These are phyloP conservation scores for Alternaria sp. DNA, from an alignment of 2,329 filamentous ascomycete species.

Conservation along the genomic window DNA sequence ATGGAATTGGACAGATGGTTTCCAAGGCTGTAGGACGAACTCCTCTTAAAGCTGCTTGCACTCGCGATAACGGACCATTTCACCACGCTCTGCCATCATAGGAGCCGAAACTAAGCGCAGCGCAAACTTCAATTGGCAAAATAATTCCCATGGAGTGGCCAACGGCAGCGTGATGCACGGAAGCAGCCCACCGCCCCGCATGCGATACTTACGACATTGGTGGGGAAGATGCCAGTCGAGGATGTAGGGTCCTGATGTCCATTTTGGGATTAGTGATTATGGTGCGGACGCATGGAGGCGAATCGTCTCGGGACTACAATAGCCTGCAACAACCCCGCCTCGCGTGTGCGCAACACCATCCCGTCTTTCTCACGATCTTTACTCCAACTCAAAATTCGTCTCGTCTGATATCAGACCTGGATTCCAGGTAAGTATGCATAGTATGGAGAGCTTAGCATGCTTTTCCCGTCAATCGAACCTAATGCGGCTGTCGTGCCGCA, in stretches of 20 bases:
- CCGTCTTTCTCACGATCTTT: slow-evolving; percentile 2
- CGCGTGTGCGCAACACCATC: slow-evolving; percentile 22
- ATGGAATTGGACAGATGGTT: slow-evolving; percentile 1
- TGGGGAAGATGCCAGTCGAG: slow-evolving; percentile 31
- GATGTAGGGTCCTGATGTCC: slow-evolving; percentile 37
- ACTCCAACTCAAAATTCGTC: neutral
- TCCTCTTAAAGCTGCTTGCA: slow-evolving; percentile 20
- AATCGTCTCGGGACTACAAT: slow-evolving; percentile 24
- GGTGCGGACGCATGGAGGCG: slow-evolving; percentile 7
- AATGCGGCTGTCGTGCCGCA: slow-evolving; percentile 1
- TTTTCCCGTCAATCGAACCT: slow-evolving; percentile 2
- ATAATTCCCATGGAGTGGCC: slow-evolving; percentile 25
- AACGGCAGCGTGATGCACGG: slow-evolving; percentile 14
- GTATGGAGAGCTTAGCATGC: slow-evolving; percentile 10
- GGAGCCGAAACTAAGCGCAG: slow-evolving; percentile 34
- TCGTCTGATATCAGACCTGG: neutral
- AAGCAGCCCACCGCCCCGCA: slow-evolving; percentile 27
- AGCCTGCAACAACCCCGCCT: slow-evolving; percentile 30
- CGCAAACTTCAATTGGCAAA: slow-evolving; percentile 28
- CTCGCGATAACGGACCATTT: slow-evolving; percentile 32
- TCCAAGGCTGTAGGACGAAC: neutral
- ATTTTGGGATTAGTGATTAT: slow-evolving; percentile 26
- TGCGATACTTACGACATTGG: slow-evolving; percentile 34
- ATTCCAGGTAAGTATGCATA: slow-evolving; percentile 6
- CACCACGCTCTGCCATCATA: slow-evolving; percentile 14